Evolutionary conservation across 139 green algal species (phyloP).

Genomic region (Coccomyxa sp.): DNA sequence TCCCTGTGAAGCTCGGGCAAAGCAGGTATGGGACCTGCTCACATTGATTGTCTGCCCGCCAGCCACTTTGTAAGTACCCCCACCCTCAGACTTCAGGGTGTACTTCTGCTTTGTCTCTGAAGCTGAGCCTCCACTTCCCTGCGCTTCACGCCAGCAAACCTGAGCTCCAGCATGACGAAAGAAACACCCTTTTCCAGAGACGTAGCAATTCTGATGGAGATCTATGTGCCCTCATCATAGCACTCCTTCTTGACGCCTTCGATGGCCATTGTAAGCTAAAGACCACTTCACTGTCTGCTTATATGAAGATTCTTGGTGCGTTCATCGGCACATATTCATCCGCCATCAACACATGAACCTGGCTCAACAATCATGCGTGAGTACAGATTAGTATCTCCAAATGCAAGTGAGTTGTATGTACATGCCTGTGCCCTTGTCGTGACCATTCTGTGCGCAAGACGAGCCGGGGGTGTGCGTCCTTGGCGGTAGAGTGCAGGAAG

Average conservation of each 20-base stretch:
- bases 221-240: neutral
- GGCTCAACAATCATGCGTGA: too few relatives aligned
- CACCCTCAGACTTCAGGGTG: constrained; percentile 10
- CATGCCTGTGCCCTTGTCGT: neutral
- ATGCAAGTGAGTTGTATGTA: too few relatives aligned
- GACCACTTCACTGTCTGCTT: too few relatives aligned
- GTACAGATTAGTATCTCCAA: too few relatives aligned
- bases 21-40: neutral
- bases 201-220: neutral
- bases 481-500: neutral
- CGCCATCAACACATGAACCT: too few relatives aligned
- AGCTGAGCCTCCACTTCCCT: neutral
- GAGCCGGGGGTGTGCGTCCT: neutral
- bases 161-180: neutral
- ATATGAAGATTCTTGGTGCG: too few relatives aligned
- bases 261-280: too few relatives aligned
- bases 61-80: constrained; percentile 8
- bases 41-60: constrained; percentile 8
- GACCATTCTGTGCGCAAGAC: neutral
- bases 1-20: neutral
- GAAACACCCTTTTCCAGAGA: neutral
- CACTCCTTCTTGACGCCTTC: neutral
- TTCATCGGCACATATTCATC: too few relatives aligned
- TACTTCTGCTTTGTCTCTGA: constrained; percentile 7
- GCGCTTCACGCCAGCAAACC: neutral